Conservation (phyloP, 495 filamentous ascomycete species). For the Letharia columbiana region DNA sequence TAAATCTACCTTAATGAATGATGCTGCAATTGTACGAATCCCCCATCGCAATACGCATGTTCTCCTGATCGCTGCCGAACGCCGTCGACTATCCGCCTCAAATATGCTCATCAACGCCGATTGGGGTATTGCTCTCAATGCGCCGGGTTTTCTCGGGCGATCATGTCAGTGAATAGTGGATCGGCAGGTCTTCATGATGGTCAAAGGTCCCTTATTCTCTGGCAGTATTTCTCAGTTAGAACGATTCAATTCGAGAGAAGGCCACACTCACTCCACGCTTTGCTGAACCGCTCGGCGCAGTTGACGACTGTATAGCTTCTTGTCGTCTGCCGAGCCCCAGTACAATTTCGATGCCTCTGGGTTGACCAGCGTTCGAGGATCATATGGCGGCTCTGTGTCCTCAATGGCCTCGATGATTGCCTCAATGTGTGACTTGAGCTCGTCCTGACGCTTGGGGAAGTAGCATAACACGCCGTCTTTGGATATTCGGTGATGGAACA, state of each 20-base stretch:
- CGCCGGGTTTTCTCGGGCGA: not conserved
- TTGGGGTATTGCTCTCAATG: conserved; percentile 12
- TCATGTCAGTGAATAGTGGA: not conserved
- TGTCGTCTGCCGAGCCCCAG: conserved; percentile 73
- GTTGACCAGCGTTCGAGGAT: conserved; percentile 82
- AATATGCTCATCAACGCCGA: conserved; percentile 13
- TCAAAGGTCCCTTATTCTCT: conserved; percentile 12
- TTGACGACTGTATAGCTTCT: conserved; percentile 74
- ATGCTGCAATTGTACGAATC: not conserved
- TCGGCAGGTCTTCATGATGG: not conserved
- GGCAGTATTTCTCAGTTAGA: not conserved
- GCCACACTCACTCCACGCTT: conserved; percentile 41
- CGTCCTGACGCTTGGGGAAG: conserved; percentile 61
- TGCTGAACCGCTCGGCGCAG: conserved; percentile 54
- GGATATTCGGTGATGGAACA: conserved; percentile 88
- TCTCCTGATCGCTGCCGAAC: not conserved
- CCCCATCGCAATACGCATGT: not conserved
- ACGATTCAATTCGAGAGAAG: not conserved
- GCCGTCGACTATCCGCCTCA: not conserved
- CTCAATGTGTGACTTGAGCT: conserved; percentile 76
- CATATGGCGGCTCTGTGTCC: conserved; percentile 79
- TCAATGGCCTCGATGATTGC: conserved; percentile 77
- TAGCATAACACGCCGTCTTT: conserved; percentile 75
- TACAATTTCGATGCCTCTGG: conserved; percentile 78
- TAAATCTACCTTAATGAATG: not conserved